phyloP scores from a whole-genome alignment of 257 asterid species.

The Gentiana straminea region DNA sequence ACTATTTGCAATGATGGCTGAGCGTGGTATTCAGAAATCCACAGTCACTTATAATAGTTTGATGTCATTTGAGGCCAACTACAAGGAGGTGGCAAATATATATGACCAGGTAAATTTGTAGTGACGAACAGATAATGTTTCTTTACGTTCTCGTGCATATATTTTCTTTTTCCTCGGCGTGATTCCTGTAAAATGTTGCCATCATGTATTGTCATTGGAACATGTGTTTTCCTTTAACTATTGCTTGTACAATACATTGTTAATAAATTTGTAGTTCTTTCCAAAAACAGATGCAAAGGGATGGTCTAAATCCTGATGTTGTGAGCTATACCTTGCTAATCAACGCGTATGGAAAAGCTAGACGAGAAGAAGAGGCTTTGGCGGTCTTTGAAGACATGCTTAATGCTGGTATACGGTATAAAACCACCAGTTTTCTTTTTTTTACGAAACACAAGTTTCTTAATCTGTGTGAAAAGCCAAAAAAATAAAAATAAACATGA shows the following conservation, averaged over 20 bases:
- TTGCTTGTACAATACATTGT: constrained; percentile 10
- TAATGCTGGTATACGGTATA: constrained; percentile 90
- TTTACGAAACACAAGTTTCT: too few species aligned
- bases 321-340: constrained; percentile 85
- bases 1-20: constrained; percentile 60
- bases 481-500: too few species aligned
- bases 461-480: too few species aligned
- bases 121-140: neutral
- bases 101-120: constrained; percentile 66
- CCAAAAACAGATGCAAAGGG: constrained; percentile 74
- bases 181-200: too few species aligned
- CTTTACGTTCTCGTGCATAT: neutral
- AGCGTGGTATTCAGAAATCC: constrained; percentile 51
- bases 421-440: constrained; percentile 4
- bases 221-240: constrained; percentile 3
- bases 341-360: constrained; percentile 88
- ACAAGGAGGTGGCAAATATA: constrained; percentile 86
- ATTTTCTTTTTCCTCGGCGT: neutral
- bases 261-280: constrained; percentile 13
- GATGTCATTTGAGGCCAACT: constrained; percentile 86
- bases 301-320: constrained; percentile 71
- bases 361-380: constrained; percentile 98
- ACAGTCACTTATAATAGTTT: constrained; percentile 88
- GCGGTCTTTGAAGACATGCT: constrained; percentile 99
- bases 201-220: too few species aligned